A percentile compares a stretch with the other conserved stretches of the same genome.
phyloP scores from a whole-genome alignment of 495 filamentous ascomycete genomes.

The Penicillium paxilli region DNA sequence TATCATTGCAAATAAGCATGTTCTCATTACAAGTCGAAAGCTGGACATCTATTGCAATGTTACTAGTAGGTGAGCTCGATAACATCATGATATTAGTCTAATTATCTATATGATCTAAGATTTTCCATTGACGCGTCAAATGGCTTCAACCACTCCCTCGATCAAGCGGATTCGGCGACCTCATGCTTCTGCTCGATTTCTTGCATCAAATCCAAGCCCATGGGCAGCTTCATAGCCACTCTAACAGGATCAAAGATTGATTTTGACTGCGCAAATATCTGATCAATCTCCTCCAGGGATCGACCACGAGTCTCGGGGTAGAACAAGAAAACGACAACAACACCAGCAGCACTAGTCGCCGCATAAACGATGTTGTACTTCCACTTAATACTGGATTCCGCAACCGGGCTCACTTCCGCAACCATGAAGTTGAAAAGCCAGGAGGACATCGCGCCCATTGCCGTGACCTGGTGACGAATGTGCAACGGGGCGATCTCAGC shows the following conservation, averaged over 20 bases:
- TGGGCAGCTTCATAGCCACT: slow-evolving; percentile 13
- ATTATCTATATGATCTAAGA: neutral
- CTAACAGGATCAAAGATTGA: slow-evolving; percentile 14
- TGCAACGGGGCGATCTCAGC: slow-evolving; percentile 64
- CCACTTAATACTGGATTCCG: slow-evolving; percentile 44
- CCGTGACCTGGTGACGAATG: slow-evolving; percentile 62
- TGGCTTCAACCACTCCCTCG: too few species aligned
- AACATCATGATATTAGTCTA: neutral
- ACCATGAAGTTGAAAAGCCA: slow-evolving; percentile 40
- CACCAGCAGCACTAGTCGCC: slow-evolving; percentile 33
- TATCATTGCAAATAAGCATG: too few species aligned
- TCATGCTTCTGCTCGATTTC: neutral
- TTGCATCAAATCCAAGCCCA: slow-evolving; percentile 4
- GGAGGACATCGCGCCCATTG: slow-evolving; percentile 48
- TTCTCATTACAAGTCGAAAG: too few species aligned
- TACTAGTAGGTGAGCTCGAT: too few species aligned
- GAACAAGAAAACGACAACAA: slow-evolving; percentile 56
- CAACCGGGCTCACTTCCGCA: slow-evolving; percentile 60
- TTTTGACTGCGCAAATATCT: slow-evolving; percentile 56
- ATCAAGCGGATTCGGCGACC: too few species aligned
- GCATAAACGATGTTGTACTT: slow-evolving; percentile 36
- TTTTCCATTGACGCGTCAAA: too few species aligned
- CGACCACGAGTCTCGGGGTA: slow-evolving; percentile 47
- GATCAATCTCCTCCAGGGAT: slow-evolving; percentile 53
- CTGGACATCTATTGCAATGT: too few species aligned